These are phyloP conservation scores for Aspergillus heteromorphus DNA, from an alignment of 495 filamentous ascomycete genomes.

Conservation along the genomic window DNA sequence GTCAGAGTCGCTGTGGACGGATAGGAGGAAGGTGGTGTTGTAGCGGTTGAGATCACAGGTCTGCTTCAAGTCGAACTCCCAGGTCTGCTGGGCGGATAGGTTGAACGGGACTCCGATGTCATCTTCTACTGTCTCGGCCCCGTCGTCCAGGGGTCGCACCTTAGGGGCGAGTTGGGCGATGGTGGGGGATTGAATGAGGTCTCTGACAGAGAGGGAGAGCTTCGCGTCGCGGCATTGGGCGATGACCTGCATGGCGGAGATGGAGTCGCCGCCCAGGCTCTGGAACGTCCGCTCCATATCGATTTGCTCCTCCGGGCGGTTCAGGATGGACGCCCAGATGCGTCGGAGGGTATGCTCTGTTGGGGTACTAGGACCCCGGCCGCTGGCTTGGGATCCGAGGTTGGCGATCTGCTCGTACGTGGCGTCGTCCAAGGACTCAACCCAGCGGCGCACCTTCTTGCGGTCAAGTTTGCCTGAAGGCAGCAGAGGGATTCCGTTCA, in stretches of 20 bases:
- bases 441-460: slow-evolving; percentile 11
- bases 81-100: neutral
- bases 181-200: neutral
- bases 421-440: slow-evolving; percentile 12
- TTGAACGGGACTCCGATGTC: neutral
- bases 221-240: neutral
- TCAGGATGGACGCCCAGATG: slow-evolving; percentile 36
- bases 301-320: slow-evolving; percentile 22
- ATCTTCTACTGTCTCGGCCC: neutral
- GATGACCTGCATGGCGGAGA: slow-evolving; percentile 13
- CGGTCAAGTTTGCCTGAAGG: slow-evolving; percentile 42
- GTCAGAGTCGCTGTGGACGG: neutral
- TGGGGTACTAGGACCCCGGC: neutral
- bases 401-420: slow-evolving; percentile 5
- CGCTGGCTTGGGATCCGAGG: neutral
- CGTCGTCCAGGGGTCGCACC: neutral
- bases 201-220: neutral
- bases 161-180: neutral
- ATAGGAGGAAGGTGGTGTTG: neutral
- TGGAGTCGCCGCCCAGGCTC: slow-evolving; percentile 12
- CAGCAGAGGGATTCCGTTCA: slow-evolving; percentile 33
- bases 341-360: neutral
- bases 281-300: slow-evolving; percentile 49
- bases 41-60: neutral
- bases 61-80: neutral